A percentile compares a stretch with the other conserved stretches of the same genome.
Evolutionary conservation across 1,139 yeast genomes (phyloP).

Genomic region (Suhomyces bribrorum): DNA sequence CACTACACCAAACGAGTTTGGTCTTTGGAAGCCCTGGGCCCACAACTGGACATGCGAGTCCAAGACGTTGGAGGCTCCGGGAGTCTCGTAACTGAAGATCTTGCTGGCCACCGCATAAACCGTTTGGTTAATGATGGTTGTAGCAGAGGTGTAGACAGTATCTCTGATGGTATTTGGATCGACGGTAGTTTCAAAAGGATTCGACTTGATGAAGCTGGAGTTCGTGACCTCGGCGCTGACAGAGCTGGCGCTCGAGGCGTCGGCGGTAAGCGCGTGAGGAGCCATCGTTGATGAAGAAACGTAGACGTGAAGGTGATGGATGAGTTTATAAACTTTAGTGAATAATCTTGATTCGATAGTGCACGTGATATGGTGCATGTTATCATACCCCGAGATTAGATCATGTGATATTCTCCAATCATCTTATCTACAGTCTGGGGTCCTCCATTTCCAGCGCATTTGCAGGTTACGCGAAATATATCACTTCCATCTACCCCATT

Average conservation of each 20-base stretch:
- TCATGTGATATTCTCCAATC: not conserved
- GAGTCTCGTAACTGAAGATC: conserved; percentile 69
- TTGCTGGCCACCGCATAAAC: conserved; percentile 62
- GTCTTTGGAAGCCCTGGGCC: conserved; percentile 52
- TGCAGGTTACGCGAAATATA: too few species aligned
- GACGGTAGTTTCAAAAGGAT: conserved; percentile 60
- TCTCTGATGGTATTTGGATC: conserved; percentile 57
- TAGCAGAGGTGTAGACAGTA: conserved; percentile 60
- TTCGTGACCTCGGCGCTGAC: not conserved
- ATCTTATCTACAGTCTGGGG: too few species aligned
- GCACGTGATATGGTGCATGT: conserved; percentile 12
- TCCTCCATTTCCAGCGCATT: too few species aligned
- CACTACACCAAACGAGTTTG: conserved; percentile 55
- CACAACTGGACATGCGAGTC: conserved; percentile 65
- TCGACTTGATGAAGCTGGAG: conserved; percentile 17
- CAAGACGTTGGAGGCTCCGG: conserved; percentile 61
- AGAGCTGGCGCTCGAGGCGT: conserved; percentile 2
- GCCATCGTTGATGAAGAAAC: conserved; percentile 9
- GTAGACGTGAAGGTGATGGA: not conserved
- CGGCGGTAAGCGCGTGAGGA: conserved; percentile 13
- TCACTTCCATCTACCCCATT: too few species aligned
- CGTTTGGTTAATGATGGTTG: conserved; percentile 63
- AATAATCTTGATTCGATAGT: conserved; percentile 2
- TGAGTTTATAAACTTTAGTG: not conserved
- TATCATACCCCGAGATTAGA: conserved; percentile 1